These are phyloP conservation scores for Kondoa malvinella DNA, from an alignment of 768 basidiomycete species.

Conservation along the genomic window DNA sequence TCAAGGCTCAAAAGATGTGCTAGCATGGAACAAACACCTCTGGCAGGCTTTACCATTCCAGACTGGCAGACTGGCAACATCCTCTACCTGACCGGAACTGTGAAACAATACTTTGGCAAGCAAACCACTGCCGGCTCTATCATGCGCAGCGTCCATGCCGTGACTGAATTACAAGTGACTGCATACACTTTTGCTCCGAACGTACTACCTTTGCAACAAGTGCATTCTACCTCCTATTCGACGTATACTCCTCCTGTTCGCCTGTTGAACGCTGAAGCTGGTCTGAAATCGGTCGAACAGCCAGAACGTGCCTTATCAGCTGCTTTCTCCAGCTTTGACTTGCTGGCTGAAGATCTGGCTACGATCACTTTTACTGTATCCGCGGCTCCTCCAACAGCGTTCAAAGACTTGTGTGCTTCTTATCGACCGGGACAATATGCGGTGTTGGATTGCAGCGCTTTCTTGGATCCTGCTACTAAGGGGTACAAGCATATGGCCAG, in stretches of 20 bases:
- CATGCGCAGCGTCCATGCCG: constrained; percentile 43
- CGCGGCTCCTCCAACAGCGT: constrained; percentile 7
- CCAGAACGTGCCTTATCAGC: not conserved
- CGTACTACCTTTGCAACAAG: constrained; percentile 43
- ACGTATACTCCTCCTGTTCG: constrained; percentile 1
- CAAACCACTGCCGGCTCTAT: constrained; percentile 36
- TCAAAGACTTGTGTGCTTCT: not conserved
- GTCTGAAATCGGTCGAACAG: constrained; percentile 29
- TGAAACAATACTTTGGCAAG: constrained; percentile 38
- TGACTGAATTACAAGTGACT: constrained; percentile 40
- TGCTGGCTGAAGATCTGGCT: not conserved
- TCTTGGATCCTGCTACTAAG: constrained; percentile 39
- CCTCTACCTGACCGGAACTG: constrained; percentile 47
- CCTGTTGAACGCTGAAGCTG: constrained; percentile 20
- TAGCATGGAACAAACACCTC: constrained; percentile 40
- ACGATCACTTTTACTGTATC: not conserved
- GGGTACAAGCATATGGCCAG: constrained; percentile 38
- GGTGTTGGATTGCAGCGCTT: constrained; percentile 41
- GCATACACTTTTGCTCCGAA: constrained; percentile 43
- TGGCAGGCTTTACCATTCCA: constrained; percentile 45
- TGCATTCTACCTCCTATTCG: not conserved
- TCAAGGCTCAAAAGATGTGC: not conserved
- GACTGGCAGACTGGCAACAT: constrained; percentile 43
- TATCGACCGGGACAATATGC: constrained; percentile 39
- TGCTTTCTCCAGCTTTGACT: not conserved